A percentile compares a stretch with the other conserved stretches of the same genome.
Evolutionary conservation across 129 eudicot genomes (phyloP).

Genomic region (Arctium minus): DNA sequence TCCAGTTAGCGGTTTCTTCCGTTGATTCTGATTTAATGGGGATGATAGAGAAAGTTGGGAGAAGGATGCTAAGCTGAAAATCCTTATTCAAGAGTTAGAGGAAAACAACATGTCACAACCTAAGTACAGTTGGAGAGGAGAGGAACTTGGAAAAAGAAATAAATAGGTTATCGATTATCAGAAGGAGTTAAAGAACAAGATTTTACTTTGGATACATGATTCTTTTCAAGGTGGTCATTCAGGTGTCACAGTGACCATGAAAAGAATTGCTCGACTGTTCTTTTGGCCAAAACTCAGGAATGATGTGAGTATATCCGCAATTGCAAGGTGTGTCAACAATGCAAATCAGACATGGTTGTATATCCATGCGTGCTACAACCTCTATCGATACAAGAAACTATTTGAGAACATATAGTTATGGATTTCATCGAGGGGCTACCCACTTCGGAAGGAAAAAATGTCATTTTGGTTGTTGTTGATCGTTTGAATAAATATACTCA

Average conservation of each 20-base stretch:
- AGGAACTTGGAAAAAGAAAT: not conserved
- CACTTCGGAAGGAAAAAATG: not conserved
- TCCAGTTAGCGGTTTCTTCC: not conserved
- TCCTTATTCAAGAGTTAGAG: not conserved
- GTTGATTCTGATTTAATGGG: not conserved
- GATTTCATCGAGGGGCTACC: slow-evolving; percentile 20
- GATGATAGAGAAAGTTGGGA: not conserved
- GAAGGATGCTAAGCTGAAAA: not conserved
- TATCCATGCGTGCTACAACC: slow-evolving; percentile 9
- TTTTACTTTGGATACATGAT: not conserved
- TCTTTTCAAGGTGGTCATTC: slow-evolving; percentile 17
- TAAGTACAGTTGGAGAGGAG: not conserved
- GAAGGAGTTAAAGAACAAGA: not conserved
- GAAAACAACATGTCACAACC: not conserved
- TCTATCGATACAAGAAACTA: not conserved
- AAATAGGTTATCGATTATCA: not conserved
- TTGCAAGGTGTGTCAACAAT: not conserved
- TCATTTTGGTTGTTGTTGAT: not conserved
- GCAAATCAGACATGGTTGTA: not conserved
- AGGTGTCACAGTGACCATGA: not conserved
- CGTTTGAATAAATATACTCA: not conserved
- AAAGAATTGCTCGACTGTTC: not conserved
- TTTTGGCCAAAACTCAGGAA: not conserved
- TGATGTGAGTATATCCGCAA: not conserved
- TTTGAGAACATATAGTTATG: slow-evolving; percentile 12